Conservation (phyloP, 1,139 yeast genomes). For the Sugiyamaella grinbergsii region DNA sequence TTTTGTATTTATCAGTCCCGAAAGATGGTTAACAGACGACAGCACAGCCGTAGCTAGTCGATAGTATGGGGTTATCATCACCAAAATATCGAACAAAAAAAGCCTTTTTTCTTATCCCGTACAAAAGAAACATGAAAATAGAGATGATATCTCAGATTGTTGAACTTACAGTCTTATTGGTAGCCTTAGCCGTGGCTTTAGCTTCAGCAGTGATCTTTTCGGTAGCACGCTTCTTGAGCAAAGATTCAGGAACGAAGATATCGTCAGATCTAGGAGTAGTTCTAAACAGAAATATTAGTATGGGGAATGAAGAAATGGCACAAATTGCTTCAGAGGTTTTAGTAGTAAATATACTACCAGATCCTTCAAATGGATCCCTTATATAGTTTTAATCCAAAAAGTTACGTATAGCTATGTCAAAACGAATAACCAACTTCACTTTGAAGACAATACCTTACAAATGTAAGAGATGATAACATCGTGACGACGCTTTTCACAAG, state of each 20-base stretch:
- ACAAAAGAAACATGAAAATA: no score
- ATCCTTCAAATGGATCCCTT: constrained; percentile 26
- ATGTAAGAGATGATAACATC: constrained; percentile 26
- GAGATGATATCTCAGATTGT: not conserved
- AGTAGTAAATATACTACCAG: constrained; percentile 13
- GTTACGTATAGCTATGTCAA: not conserved
- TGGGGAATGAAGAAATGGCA: constrained; percentile 3
- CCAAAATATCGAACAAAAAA: constrained; percentile 14
- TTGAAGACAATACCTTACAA: constrained; percentile 27
- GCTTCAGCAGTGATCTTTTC: constrained; percentile 57
- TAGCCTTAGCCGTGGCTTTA: constrained; percentile 80
- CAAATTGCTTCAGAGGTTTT: not conserved
- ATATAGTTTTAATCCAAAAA: constrained; percentile 28
- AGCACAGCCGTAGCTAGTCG: constrained; percentile 61
- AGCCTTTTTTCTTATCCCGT: not conserved
- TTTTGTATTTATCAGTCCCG: constrained; percentile 75
- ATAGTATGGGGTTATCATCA: constrained; percentile 24
- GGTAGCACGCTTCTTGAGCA: constrained; percentile 85
- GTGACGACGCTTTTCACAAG: constrained; percentile 23
- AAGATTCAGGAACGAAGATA: constrained; percentile 79
- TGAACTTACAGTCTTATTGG: constrained; percentile 80
- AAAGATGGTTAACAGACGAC: constrained; percentile 99
- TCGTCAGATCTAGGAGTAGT: constrained; percentile 33
- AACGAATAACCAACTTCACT: not conserved
- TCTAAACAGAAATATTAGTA: constrained; percentile 12